Evolutionary conservation across 176 grass and related monocot species (phyloP), one percentile per base, ranked within the genome.

Genomic region (Eragrostis nindensis): DNA sequence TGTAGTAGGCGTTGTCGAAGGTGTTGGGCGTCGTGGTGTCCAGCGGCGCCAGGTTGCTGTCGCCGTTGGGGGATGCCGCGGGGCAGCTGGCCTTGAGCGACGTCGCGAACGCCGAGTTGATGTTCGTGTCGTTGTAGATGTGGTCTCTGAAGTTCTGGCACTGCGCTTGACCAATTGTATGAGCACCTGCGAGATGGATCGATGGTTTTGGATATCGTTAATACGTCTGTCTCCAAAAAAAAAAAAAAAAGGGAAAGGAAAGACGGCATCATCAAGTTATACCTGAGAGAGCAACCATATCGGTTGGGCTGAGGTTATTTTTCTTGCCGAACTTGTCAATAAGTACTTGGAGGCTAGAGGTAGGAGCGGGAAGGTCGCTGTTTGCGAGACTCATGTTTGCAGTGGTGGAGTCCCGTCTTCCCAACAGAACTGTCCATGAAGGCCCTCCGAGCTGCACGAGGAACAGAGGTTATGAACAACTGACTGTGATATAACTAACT

Each of bases 251-350:
- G 4, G 4, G 4, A 36, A 4, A 44, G 8, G 8, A 44, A 10
- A 10, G 42, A 44, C 42, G 42, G 42, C 42, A 44, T 44, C 42
- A 8, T 44, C 42, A 8, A 8, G 42, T 44, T 44, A 44, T 10
- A 90, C 92, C 92, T 79, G 89, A 94, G 71, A 94, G 92, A 3
- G 89, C 80, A 7, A 94, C 80, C 89, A 94, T 75, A 71, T 94
- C 83, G 48, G 75, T 78, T 9, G 44, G 40, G 77, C 24, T 67
- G 40, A 94, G 73, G 0, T 60, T 32, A 0, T 60, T 32, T 73
- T 82, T 66, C 6, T 24, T 24, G 10, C 5, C 26, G 76, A 83
- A 90, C 11, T n/a, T 40, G 0, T 0, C 0, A 0, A 63, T 72
- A 21, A 94, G 82, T 0, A 39, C 3, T 4, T 12, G 0, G 26